Base-by-base conservation (phyloP, 768 basidiomycete genomes). In the Tylopilus plumbeoviolaceoides region DNA sequence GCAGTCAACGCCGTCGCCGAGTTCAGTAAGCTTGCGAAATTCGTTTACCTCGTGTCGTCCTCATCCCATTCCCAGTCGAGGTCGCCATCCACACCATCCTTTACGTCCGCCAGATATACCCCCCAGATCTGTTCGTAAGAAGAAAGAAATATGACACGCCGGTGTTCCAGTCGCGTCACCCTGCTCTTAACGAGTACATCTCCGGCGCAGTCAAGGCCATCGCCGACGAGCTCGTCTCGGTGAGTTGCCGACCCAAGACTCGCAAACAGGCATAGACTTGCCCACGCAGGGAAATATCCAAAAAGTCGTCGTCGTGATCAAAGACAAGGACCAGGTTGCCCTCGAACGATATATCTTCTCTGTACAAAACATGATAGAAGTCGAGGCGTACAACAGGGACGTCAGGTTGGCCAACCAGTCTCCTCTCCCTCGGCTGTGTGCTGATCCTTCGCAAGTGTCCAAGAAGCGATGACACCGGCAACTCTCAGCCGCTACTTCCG, bases 111-210 rank as follows among this genome's bases (percentile, higher is more conserved):
- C 87, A 89, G 59, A 78, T 98, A 46, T 98, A 98, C 62, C 95
- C 95, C 0, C 75, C 86, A 40, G 89, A 90, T 50, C 76, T 97
- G 18, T 98, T 98, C 66, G 78, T 88, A 36, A 80, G 92, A 39
- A 79, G 90, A 51, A 89, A 88, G 72, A 94, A 93, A 67, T 97
- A 94, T 68, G 84, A 91, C 54, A 87, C 87, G 0, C 89, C 91
- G 0, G 91, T 95, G 10, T 98, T 84, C 65, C 93, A 97, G 71
- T 92, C 91, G 4, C 83, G 94, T n/a, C 91, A 95, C 66, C 93
- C 94, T 2, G 81, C 81, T 39, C 75, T 98, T 48, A 88, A 90
- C 57, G 84, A 87, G 42, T 98, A 97, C 66, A 87, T 98, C 51
- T 82, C 90, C n/a, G 88, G 89, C 18, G 87, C 91, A 3, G 77